Evolutionary conservation across 2,329 filamentous ascomycete genomes (phyloP).

Genomic region (Fusarium lateritium): DNA sequence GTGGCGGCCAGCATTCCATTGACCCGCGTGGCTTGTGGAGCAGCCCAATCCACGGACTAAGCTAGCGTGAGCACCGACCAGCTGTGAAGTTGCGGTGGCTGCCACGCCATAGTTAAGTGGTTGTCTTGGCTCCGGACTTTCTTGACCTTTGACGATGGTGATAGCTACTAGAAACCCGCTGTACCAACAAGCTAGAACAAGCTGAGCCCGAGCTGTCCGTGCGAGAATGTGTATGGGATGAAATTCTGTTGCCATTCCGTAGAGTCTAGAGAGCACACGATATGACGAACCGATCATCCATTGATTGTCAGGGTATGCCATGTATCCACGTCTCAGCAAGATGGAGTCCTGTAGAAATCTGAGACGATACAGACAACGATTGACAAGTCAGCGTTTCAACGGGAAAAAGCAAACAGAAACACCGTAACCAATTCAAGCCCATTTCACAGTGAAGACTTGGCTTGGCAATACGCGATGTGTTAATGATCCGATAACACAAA

Average conservation of each 20-base stretch:
- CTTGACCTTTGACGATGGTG: constrained; percentile 21
- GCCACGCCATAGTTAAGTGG: constrained; percentile 31
- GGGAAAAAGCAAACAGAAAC: constrained; percentile 32
- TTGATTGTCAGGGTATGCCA: neutral
- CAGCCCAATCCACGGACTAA: constrained; percentile 32
- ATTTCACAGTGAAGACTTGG: neutral
- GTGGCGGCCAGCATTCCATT: constrained; percentile 44
- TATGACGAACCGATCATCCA: neutral
- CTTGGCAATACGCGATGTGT: neutral
- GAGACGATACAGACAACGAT: constrained; percentile 32
- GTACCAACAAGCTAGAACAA: constrained; percentile 13
- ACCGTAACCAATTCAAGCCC: neutral
- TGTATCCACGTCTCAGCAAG: constrained; percentile 43
- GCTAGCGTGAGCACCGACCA: constrained; percentile 34
- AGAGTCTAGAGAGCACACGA: neutral
- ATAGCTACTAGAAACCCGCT: neutral
- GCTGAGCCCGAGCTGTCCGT: constrained; percentile 41
- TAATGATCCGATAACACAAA: neutral
- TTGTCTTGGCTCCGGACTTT: constrained; percentile 22
- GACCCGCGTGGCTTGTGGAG: constrained; percentile 52
- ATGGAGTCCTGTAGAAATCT: constrained; percentile 32
- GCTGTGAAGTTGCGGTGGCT: constrained; percentile 35
- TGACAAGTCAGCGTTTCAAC: constrained; percentile 33
- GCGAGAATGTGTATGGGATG: constrained; percentile 35
- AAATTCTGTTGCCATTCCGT: constrained; percentile 21